Percentiles rank a stretch among this genome's conserved stretches.
phyloP scores from a whole-genome alignment of 106 monocot species.

The Narthecium ossifragum region DNA sequence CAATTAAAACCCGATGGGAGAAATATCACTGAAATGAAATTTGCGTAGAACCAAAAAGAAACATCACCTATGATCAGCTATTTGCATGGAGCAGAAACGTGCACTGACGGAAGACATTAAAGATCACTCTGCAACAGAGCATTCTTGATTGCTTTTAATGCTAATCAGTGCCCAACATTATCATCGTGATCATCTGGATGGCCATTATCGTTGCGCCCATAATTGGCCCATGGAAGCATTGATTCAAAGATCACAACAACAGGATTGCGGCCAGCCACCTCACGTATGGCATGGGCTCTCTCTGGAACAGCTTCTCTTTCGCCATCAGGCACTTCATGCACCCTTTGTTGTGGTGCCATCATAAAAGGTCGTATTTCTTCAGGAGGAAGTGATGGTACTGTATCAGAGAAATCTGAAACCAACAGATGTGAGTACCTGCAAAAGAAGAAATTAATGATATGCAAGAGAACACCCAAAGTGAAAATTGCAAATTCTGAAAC shows the following conservation, averaged over 20 bases:
- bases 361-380: constrained; percentile 84
- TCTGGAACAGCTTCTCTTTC: constrained; percentile 24
- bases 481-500: no score
- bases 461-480: not conserved
- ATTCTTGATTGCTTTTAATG: not conserved
- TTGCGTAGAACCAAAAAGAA: no score
- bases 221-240: constrained; percentile 74
- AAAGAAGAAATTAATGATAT: not conserved
- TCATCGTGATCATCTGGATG: constrained; percentile 27
- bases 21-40: no score
- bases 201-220: constrained; percentile 33
- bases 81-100: no score
- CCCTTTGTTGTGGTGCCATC: constrained; percentile 41
- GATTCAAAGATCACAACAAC: constrained; percentile 80
- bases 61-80: no score
- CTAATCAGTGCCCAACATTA: constrained; percentile 4
- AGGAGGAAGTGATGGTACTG: constrained; percentile 75
- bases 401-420: constrained; percentile 90
- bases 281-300: constrained; percentile 40
- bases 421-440: constrained; percentile 87
- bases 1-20: no score
- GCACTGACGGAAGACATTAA: no score
- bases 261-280: constrained; percentile 67
- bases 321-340: constrained; percentile 36
- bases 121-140: no score